Conservation (phyloP, 2,329 filamentous ascomycete genomes). For the Fusarium sp. region DNA sequence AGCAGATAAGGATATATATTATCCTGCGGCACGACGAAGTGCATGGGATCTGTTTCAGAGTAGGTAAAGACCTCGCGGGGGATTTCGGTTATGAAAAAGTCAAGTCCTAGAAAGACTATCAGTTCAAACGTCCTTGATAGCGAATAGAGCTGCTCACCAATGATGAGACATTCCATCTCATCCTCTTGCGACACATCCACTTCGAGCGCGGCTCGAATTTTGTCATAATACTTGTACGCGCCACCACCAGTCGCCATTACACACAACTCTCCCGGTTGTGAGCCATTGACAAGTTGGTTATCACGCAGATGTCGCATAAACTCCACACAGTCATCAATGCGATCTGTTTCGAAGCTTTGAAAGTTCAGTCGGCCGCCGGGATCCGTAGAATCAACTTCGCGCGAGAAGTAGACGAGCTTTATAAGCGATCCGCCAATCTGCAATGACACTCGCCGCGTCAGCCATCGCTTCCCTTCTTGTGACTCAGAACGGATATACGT, state of each 20-base stretch:
- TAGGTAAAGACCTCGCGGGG: constrained; percentile 97
- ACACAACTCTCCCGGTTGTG: constrained; percentile 75
- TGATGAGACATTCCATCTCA: constrained; percentile 98
- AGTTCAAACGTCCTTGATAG: background rate
- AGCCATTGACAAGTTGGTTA: constrained; percentile 82
- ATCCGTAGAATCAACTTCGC: constrained; percentile 80
- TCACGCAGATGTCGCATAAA: constrained; percentile 88
- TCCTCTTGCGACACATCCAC: constrained; percentile 92
- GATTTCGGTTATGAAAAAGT: constrained; percentile 99
- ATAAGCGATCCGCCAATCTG: constrained; percentile 95
- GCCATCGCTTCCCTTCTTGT: constrained; percentile 11
- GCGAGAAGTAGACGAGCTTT: constrained; percentile 97
- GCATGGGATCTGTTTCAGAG: constrained; percentile 88
- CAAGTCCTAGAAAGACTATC: constrained; percentile 68
- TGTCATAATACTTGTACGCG: constrained; percentile 96
- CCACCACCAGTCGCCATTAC: constrained; percentile 97
- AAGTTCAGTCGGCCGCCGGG: constrained; percentile 93
- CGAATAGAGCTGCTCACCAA: constrained; percentile 65
- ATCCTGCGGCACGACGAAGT: constrained; percentile 81
- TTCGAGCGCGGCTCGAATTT: constrained; percentile 81
- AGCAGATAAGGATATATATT: constrained; percentile 93
- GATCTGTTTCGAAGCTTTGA: constrained; percentile 93
- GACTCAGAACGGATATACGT: constrained; percentile 50
- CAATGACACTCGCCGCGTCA: constrained; percentile 9
- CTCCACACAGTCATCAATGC: constrained; percentile 90